Base-by-base conservation (phyloP, 2,329 filamentous ascomycete genomes). In the Verticillium isaacii region DNA sequence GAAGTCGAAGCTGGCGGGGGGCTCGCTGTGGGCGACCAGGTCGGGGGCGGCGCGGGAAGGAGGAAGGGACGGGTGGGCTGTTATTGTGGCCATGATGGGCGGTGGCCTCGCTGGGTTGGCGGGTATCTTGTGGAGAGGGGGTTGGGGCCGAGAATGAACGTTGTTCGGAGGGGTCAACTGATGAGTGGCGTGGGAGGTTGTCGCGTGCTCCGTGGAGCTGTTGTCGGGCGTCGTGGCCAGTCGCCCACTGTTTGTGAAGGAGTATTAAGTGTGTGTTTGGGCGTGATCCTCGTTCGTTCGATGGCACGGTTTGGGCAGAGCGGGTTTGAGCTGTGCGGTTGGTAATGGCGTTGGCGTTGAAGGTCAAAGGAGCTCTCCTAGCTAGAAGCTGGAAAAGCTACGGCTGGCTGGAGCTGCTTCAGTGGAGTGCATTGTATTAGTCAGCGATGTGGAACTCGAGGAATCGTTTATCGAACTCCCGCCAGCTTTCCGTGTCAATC, bases 1-100 rank as follows among this genome's bases (percentile, higher is more conserved):
- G 82, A 97, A 97, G 74, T 85, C 86, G 81, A 97, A 97, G 68
- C 80, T 85, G 78, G 91, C 90, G 63, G 74, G 69, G 5, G 81
- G 80, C 5, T 82, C 75, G 62, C 78, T 74, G 75, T 86, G 86
- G 62, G 82, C 76, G 68, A 89, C 83, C 73, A 89, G 85, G 61
- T 77, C 74, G 66, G 71, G 60, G 66, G 73, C 69, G 65, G 62
- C 23, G 67, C 60, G 34, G 62, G 61, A 52, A 23, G 71, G 63
- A 2, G 45, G n/a, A n/a, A 52, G 45, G 9, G 45, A 52, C 65
- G 72, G 65, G 58, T 70, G 65, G 29, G 68, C 66, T 45, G 70
- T 66, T 63, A 72, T 73, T 25, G 57, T 66, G 29, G 55, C 45
- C 61, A 69, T 66, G 19, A 67, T 60, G 19, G 62, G 57, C 57